A percentile compares a stretch with the other conserved stretches of the same genome.
phyloP scores from a whole-genome alignment of 2,329 filamentous ascomycete species.

The Pyrenophora teres region DNA sequence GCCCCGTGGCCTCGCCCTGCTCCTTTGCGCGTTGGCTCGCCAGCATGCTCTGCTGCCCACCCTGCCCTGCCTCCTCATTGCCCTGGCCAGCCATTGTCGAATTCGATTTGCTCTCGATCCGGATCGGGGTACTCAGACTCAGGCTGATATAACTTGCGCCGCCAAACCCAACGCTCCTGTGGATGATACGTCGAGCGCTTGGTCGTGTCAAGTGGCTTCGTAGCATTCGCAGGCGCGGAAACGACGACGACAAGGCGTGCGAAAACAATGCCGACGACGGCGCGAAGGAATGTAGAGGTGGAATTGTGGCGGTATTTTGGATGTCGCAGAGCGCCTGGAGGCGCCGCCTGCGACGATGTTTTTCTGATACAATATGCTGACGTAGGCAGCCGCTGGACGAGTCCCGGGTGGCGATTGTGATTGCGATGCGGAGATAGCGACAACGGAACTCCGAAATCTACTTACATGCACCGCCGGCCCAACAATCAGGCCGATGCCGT shows the following conservation, averaged over 20 bases:
- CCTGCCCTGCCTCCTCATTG: slow-evolving; percentile 24
- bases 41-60: slow-evolving; percentile 53
- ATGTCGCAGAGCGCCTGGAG: slow-evolving; percentile 22
- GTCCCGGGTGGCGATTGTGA: slow-evolving; percentile 14
- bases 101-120: slow-evolving; percentile 29
- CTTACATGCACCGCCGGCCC: slow-evolving; percentile 9
- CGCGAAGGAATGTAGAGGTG: not conserved
- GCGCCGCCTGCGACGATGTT: slow-evolving; percentile 23
- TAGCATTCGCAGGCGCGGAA: slow-evolving; percentile 43
- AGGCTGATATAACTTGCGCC: slow-evolving; percentile 40
- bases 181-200: slow-evolving; percentile 26
- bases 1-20: slow-evolving; percentile 40
- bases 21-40: slow-evolving; percentile 55
- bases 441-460: not conserved
- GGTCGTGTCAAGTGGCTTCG: slow-evolving; percentile 33
- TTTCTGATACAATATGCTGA: slow-evolving; percentile 23
- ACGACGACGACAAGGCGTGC: not conserved
- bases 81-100: slow-evolving; percentile 39
- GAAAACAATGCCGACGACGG: not conserved
- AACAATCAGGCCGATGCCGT: slow-evolving; percentile 15
- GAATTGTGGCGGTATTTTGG: slow-evolving; percentile 26
- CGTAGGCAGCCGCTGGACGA: slow-evolving; percentile 24
- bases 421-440: slow-evolving; percentile 17
- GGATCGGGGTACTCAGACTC: slow-evolving; percentile 36
- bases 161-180: slow-evolving; percentile 37